phyloP scores from a whole-genome alignment of 768 basidiomycete species.

The Crassisporium funariophilum region DNA sequence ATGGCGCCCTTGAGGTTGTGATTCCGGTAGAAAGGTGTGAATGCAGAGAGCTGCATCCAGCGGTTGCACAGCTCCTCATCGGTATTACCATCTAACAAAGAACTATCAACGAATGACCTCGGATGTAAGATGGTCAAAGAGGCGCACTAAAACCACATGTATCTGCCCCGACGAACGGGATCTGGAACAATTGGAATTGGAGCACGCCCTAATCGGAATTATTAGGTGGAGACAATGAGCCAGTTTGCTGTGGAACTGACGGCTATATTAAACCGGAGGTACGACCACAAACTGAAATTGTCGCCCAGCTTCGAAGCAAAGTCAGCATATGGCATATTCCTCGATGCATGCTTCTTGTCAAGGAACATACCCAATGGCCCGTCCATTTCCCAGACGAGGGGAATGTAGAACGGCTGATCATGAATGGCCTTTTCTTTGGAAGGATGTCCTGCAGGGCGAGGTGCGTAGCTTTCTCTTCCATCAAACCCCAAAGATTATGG shows the following conservation, averaged over 20 bases:
- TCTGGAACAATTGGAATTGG: slow-evolving; percentile 83
- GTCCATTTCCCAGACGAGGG: slow-evolving; percentile 69
- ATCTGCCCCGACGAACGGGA: slow-evolving; percentile 84
- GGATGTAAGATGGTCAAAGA: slow-evolving; percentile 17
- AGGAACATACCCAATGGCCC: slow-evolving; percentile 64
- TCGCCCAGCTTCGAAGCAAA: slow-evolving; percentile 61
- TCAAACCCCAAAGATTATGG: slow-evolving; percentile 72
- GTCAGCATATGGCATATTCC: slow-evolving; percentile 9
- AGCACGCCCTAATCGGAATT: slow-evolving; percentile 57
- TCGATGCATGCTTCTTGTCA: background rate
- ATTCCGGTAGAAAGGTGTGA: slow-evolving; percentile 82
- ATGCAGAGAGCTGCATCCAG: slow-evolving; percentile 88
- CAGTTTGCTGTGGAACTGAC: slow-evolving; percentile 26
- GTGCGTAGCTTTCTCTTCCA: slow-evolving; percentile 71
- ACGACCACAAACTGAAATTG: slow-evolving; percentile 75
- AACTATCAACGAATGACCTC: slow-evolving; percentile 11
- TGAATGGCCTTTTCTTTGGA: slow-evolving; percentile 66
- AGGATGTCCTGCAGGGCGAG: slow-evolving; percentile 54
- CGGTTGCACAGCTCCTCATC: slow-evolving; percentile 82
- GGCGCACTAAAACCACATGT: slow-evolving; percentile 64
- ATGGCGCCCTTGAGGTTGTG: slow-evolving; percentile 69
- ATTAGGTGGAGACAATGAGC: slow-evolving; percentile 5
- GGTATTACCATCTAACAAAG: slow-evolving; percentile 52
- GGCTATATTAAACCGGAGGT: slow-evolving; percentile 63
- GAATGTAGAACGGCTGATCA: slow-evolving; percentile 72